Evolutionary conservation across 306 rosid genomes (phyloP).

Genomic region (Castanea mollissima): DNA sequence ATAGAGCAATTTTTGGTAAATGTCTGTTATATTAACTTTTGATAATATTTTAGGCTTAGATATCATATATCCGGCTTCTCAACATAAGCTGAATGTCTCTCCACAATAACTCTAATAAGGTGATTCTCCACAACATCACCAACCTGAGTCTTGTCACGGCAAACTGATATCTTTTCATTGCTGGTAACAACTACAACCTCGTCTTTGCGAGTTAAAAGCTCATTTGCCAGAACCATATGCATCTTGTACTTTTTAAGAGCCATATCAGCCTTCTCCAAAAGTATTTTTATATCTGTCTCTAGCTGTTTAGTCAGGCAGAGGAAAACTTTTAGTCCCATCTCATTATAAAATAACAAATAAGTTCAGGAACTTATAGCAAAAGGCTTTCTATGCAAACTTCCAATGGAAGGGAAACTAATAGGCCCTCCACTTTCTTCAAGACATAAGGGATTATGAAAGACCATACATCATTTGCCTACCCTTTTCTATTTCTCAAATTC

Average conservation of each 20-base stretch:
- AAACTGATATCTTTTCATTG: constrained; percentile 50
- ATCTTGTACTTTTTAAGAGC: constrained; percentile 84
- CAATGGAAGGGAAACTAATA: not conserved
- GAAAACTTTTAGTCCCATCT: constrained; percentile 4
- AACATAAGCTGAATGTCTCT: constrained; percentile 53
- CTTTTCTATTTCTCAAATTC: not conserved
- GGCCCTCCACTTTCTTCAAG: not conserved
- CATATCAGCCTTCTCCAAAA: constrained; percentile 63
- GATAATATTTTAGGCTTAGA: not conserved
- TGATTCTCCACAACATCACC: constrained; percentile 69
- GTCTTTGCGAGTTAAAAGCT: constrained; percentile 80
- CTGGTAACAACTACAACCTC: constrained; percentile 71
- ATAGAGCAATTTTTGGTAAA: not conserved
- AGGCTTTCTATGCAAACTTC: not conserved
- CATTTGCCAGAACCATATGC: constrained; percentile 92
- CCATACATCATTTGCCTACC: not conserved
- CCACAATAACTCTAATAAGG: constrained; percentile 61
- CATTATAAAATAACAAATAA: not conserved
- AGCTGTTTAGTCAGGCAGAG: constrained; percentile 45
- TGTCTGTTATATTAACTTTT: not conserved
- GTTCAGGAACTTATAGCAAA: not conserved
- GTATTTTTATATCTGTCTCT: constrained; percentile 89
- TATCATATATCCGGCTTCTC: constrained; percentile 30
- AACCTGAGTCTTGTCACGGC: constrained; percentile 41
- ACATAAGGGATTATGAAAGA: not conserved